Evolutionary conservation across 106 monocot species (phyloP), one percentile per base, ranked within the genome.

Genomic region (Platanthera zijinensis): DNA sequence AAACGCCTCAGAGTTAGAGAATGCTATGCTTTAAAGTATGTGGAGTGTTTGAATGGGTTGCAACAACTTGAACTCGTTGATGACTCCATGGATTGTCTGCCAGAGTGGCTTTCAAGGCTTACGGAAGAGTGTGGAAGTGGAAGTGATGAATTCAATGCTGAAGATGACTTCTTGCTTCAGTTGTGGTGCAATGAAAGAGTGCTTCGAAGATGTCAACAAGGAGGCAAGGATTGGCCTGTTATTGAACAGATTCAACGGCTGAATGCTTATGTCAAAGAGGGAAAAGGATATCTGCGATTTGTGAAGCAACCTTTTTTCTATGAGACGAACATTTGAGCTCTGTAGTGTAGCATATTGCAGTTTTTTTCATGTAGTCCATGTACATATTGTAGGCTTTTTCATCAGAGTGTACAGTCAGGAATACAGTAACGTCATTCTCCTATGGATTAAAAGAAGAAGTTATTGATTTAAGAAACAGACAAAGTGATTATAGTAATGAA

Each of bases 151-250:
- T 39, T 39, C 3, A 39, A 39, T 5, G 12, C 5, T 0, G 39
- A 69, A 39, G 39, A 39, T 39, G 39, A 39, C 39, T 32, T 18
- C 13, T 54, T 72, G 50, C 30, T 80, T 32, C 56, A 80, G 14
- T 71, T 80, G 61, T 13, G 12, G 22, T 22, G 83, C 75, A 61
- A 28, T 7, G 18, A 14, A 10, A 14, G 52, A 15, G 47, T 79
- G 22, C 80, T 86, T 18, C n/a, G 51, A 39, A 79, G 77, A 57
- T 86, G 86, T 48, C 18, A 71, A 6, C 22, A 57, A 10, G 69
- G 73, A 63, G 80, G 83, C 25, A 57, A 73, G 1, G 73, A 86
- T 63, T 86, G 86, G 83, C 45, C 51, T 46, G 52, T 75, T 14
- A 81, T 87, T n/a, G 52, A 64, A 53, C 70, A 81, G 6, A 66